Percentiles rank a stretch among this genome's conserved stretches.
Conservation (phyloP, 1,284 basidiomycete genomes). For the Porodaedalea pini region DNA sequence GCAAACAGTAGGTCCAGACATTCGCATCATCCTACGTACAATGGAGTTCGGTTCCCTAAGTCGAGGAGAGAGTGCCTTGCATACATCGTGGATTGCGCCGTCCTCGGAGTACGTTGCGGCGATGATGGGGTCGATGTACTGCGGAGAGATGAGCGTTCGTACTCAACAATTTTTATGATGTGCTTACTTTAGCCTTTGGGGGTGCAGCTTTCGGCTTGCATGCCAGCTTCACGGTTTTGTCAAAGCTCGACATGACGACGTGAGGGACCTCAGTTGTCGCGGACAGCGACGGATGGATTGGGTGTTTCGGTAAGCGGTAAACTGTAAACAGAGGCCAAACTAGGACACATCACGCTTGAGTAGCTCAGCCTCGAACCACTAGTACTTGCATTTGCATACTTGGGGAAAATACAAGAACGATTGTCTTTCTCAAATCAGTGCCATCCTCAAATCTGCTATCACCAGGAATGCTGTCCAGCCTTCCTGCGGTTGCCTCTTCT, state of each 20-base stretch:
- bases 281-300: neutral
- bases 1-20: neutral
- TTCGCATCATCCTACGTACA: constrained; percentile 46
- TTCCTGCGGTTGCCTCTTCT: too few relatives aligned
- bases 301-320: neutral
- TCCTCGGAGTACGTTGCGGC: constrained; percentile 93
- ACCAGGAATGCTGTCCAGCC: neutral
- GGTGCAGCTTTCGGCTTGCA: constrained; percentile 93
- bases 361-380: too few relatives aligned
- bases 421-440: too few relatives aligned
- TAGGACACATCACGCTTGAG: neutral
- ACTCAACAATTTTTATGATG: neutral
- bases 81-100: constrained; percentile 88
- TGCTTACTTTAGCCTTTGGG: constrained; percentile 83
- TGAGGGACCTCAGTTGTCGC: neutral
- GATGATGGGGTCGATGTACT: constrained; percentile 90
- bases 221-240: constrained; percentile 87
- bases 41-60: constrained; percentile 89
- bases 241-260: constrained; percentile 64
- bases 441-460: neutral
- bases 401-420: too few relatives aligned
- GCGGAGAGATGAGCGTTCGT: constrained; percentile 19
- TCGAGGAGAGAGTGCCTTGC: constrained; percentile 78
- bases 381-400: too few relatives aligned
- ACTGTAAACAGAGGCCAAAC: neutral